Evolutionary conservation across 1,284 basidiomycete species (phyloP), one percentile per base, ranked within the genome.

Genomic region (Ceratobasidium theobromae): DNA sequence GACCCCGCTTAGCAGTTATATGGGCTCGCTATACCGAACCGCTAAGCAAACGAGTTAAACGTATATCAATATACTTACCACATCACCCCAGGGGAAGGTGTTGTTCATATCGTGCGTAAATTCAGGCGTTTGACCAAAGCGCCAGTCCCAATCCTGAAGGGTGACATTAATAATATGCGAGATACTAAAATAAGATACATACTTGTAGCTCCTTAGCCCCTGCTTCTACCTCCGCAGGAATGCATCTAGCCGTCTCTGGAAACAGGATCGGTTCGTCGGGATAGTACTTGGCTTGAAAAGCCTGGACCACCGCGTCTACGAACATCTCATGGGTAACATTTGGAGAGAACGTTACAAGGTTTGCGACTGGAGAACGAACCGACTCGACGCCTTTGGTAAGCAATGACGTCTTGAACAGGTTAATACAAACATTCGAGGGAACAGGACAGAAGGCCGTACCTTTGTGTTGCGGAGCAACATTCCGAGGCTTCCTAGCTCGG

Each of bases 61-160:
- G 18, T 46, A 27, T 12, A 30, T 12, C 6, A 25, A 41, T 9
- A 16, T 48, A 74, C 86, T 74, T 73, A 87, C 89, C 53, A 85
- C 75, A 28, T 76, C 73, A 6, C 87, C 87, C 86, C 86, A 88
- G 4, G 73, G 53, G 70, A 92, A 90, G 14, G 72, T 68, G 14
- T 76, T 75, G 16, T 72, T 68, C 3, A 88, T 68, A 2, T 77
- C 78, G 70, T 87, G 86, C 45, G 85, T 89, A 74, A 99, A 98
- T 74, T 96, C 91, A 58, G 96, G 96, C 0, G 95, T 97, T 74
- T 97, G 92, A 0, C 95, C 96, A 73, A 86, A 98, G 30, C 85
- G 81, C 95, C 95, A 99, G 25, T 91, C 84, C 97, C 96, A 98
- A 41, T 83, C 87, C 90, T 95, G 73, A 18, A 69, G 52, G 28